Percentiles rank a stretch among this genome's conserved stretches.
Evolutionary conservation across 2,329 filamentous ascomycete species (phyloP).

Genomic region (Remersonia thermophila): DNA sequence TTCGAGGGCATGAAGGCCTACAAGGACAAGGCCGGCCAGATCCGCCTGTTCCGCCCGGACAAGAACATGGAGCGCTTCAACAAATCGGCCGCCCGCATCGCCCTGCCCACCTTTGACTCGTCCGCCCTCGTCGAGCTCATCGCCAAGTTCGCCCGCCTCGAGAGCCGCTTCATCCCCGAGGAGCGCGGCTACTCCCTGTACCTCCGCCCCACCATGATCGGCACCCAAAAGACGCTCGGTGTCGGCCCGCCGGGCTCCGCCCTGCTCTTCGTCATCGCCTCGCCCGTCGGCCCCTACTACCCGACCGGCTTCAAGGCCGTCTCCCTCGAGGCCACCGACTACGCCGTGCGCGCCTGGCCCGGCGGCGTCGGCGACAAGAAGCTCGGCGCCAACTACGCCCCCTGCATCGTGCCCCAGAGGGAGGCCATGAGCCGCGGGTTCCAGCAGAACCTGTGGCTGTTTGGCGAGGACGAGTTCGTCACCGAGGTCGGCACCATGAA

Average conservation of each 20-base stretch:
- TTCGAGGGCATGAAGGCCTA: slow-evolving; percentile 99
- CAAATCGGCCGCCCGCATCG: slow-evolving; percentile 81
- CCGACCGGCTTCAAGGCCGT: slow-evolving; percentile 97
- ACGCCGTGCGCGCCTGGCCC: slow-evolving; percentile 94
- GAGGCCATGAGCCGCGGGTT: slow-evolving; percentile 83
- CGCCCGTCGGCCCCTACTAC: slow-evolving; percentile 94
- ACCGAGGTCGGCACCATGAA: slow-evolving; percentile 99
- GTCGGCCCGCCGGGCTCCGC: slow-evolving; percentile 87
- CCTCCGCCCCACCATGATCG: slow-evolving; percentile 91
- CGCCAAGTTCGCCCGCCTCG: slow-evolving; percentile 63
- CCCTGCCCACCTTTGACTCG: slow-evolving; percentile 73
- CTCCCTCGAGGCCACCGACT: slow-evolving; percentile 88
- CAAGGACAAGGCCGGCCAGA: slow-evolving; percentile 65
- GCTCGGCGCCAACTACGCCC: slow-evolving; percentile 97
- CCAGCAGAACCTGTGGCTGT: slow-evolving; percentile 98
- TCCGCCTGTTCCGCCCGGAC: slow-evolving; percentile 85
- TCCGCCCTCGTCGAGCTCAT: slow-evolving; percentile 70
- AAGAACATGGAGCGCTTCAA: slow-evolving; percentile 96
- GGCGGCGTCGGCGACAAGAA: slow-evolving; percentile 98
- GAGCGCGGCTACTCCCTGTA: slow-evolving; percentile 87
- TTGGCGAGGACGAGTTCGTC: slow-evolving; percentile 87
- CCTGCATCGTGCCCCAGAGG: slow-evolving; percentile 92
- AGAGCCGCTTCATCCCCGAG: slow-evolving; percentile 80
- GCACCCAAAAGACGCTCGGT: slow-evolving; percentile 86
- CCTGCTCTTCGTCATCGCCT: slow-evolving; percentile 88